These are phyloP conservation scores for Amaranthus tricolor DNA, from an alignment of 179 eudicot species.

Conservation along the genomic window DNA sequence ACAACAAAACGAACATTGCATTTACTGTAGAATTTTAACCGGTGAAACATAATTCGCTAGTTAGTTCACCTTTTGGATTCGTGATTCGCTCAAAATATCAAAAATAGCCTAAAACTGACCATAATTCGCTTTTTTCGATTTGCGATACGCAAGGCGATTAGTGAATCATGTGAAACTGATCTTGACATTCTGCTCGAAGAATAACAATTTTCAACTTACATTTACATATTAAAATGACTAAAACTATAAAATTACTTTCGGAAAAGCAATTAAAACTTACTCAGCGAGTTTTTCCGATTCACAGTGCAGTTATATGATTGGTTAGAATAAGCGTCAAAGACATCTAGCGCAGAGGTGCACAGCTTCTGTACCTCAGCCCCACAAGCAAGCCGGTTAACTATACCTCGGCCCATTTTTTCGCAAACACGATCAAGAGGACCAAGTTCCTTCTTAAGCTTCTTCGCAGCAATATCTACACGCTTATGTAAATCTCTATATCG, in stretches of 20 bases:
- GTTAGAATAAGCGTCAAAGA: constrained; percentile 36
- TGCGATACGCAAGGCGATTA: no score
- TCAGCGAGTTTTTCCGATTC: constrained; percentile 25
- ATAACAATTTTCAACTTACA: neutral
- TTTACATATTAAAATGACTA: neutral
- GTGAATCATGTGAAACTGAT: no score
- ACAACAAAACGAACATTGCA: no score
- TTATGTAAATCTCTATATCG: constrained; percentile 43
- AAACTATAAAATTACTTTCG: neutral
- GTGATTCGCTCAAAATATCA: no score
- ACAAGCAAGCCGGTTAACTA: constrained; percentile 60
- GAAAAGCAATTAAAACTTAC: constrained; percentile 26
- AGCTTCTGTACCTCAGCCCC: constrained; percentile 57
- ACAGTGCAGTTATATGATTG: constrained; percentile 15
- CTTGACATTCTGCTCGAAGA: no score
- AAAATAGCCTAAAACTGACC: no score
- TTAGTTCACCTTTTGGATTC: no score
- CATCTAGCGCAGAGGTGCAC: constrained; percentile 50
- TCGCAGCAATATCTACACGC: constrained; percentile 41
- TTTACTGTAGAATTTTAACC: no score
- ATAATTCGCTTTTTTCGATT: no score
- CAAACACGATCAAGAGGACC: constrained; percentile 55
- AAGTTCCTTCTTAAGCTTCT: constrained; percentile 52
- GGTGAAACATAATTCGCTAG: no score
- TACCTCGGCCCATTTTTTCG: constrained; percentile 52